Evolutionary conservation across 2,329 filamentous ascomycete genomes (phyloP), one percentile per base, ranked within the genome.

Genomic region (Exserohilum turcica): DNA sequence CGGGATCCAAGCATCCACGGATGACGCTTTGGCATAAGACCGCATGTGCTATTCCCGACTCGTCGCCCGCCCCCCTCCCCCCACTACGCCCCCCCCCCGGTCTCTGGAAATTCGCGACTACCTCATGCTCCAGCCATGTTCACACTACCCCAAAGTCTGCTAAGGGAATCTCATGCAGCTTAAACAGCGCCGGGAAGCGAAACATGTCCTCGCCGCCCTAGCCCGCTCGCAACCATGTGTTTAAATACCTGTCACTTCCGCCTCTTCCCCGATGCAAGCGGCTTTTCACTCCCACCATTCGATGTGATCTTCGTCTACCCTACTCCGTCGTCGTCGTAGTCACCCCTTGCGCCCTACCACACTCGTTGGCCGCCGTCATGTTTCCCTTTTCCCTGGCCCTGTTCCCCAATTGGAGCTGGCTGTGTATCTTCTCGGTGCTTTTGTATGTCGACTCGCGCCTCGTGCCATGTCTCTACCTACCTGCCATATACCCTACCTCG

Each of bases 101-200:
- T 59, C 62, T 61, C 56, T 66, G 55, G 64, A 72, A 60, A 68
- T 72, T 74, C 68, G 63, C 65, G 66, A 72, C 68, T 70, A 74
- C 65, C 69, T 73, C 69, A 72, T 72, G 66, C 68, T 74, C 67
- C 68, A 72, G 70, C 68, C 69, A 70, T 68, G 64, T 70, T 70
- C 66, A 71, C 65, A 70, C 67, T 73, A 74, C 72, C 70, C 72
- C 71, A 73, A 74, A 68, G 62, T 71, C 70, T 74, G 69, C 71
- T 73, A 72, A 74, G 61, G 66, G 63, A 65, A 61, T 65, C 62
- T 70, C 68, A 69, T 74, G 72, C 71, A 74, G 67, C 69, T 72
- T 70, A 67, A 71, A 67, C 68, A 70, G 66, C 65, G 68, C 70
- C 71, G 67, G 71, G 70, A 72, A 71, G 70, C 68, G 71, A 73